phyloP scores from a whole-genome alignment of 1,284 basidiomycete species.

The Pseudozyma sp. region DNA sequence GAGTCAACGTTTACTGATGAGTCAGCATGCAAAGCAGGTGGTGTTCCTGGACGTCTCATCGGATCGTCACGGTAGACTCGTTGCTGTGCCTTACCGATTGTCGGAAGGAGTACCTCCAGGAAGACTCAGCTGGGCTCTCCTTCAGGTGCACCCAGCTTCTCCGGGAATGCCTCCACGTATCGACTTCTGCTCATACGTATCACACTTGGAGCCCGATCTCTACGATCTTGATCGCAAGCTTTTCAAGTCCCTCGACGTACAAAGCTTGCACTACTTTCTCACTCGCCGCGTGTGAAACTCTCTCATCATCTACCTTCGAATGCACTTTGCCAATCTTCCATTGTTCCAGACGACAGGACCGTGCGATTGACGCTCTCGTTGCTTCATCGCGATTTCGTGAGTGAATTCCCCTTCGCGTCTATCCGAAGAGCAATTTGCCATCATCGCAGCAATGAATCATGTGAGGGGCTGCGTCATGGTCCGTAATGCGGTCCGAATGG shows the following conservation, averaged over 20 bases:
- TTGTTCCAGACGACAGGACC: no score
- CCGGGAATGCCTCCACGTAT: not conserved
- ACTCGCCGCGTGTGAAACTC: not conserved
- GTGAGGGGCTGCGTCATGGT: no score
- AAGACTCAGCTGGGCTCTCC: slow-evolving; percentile 4
- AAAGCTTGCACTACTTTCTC: not conserved
- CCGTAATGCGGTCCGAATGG: no score
- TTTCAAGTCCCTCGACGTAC: not conserved
- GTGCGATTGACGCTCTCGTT: no score
- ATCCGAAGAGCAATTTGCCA: no score
- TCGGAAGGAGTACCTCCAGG: no score
- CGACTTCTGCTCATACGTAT: slow-evolving; percentile 2
- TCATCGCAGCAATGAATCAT: no score
- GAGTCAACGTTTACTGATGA: not conserved
- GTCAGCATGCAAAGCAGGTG: not conserved
- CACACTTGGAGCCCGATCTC: not conserved
- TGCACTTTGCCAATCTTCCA: no score
- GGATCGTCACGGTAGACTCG: slow-evolving; percentile 2
- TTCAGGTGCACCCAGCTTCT: slow-evolving; percentile 2
- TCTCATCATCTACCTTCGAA: no score
- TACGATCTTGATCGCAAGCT: not conserved
- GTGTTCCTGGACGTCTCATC: not conserved
- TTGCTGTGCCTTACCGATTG: slow-evolving; percentile 1
- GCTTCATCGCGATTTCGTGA: no score
- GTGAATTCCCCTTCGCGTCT: no score